Percentiles rank a stretch among this genome's conserved stretches.
phyloP scores from a whole-genome alignment of 1,139 yeast species.

The Geotrichum restrictum region DNA sequence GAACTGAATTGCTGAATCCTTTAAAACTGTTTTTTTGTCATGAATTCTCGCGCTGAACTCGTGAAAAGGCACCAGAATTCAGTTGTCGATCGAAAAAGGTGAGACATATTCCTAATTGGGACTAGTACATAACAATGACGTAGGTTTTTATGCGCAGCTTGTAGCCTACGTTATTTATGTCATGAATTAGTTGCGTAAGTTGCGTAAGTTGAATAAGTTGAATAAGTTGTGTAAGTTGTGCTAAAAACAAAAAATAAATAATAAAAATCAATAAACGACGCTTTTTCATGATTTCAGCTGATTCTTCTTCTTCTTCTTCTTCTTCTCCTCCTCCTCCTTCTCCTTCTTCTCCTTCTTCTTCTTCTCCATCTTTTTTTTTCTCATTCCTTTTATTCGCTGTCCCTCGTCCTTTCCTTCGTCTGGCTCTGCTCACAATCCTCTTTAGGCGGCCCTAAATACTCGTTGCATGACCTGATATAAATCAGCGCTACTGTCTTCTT shows the following conservation, averaged over 20 bases:
- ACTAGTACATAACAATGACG: neutral
- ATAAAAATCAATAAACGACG: too few species aligned
- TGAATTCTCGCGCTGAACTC: too few species aligned
- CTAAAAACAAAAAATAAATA: neutral
- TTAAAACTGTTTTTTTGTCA: too few species aligned
- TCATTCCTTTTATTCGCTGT: neutral
- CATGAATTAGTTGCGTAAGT: neutral
- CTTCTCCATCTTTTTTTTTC: neutral
- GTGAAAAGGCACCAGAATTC: too few species aligned
- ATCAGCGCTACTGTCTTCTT: neutral
- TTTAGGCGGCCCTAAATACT: neutral
- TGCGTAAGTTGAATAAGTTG: slow-evolving; percentile 2
- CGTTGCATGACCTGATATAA: neutral
- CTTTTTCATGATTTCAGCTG: too few species aligned
- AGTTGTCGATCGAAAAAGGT: neutral
- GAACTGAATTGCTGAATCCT: too few species aligned
- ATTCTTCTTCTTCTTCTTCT: too few species aligned
- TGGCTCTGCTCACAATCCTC: neutral
- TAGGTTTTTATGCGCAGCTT: neutral
- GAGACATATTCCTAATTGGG: neutral
- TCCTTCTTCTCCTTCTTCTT: neutral
- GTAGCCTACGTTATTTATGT: neutral
- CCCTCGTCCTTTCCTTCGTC: neutral
- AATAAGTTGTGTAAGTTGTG: neutral
- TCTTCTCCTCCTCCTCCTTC: too few species aligned